Base-by-base conservation (phyloP, 1,139 yeast genomes). In the Pichia sp. region DNA sequence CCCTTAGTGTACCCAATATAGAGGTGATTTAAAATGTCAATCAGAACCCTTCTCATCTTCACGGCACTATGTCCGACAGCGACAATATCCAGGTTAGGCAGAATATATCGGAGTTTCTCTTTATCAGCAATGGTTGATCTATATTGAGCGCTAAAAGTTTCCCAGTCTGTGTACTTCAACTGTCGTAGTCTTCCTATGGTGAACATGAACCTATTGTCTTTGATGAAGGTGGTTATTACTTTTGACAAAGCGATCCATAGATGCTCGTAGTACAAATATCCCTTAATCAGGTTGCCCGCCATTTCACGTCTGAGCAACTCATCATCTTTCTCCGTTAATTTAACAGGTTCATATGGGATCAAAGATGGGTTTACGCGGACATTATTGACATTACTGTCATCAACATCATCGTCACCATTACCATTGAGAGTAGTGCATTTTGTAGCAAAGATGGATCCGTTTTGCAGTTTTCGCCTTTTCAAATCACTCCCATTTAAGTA, bases 231-330 rank as follows among this genome's bases (percentile, higher is more conserved):
- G n/a, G n/a, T n/a, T n/a, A n/a, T n/a, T n/a, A n/a, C n/a, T n/a
- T n/a, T n/a, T n/a, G n/a, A n/a, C n/a, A n/a, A n/a, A n/a, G n/a
- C n/a, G n/a, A n/a, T n/a, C n/a, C n/a, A n/a, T n/a, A n/a, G n/a
- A n/a, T n/a, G n/a, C n/a, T n/a, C n/a, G n/a, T n/a, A n/a, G 20
- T 36, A 39, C 18, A 39, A 39, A 13, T 29, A 37, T 14, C 35
- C 40, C n/a, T 24, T 27, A 7, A 36, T n/a, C 15, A 38, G 42
- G 25, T 39, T 24, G 12, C 30, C 22, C 7, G 31, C 19, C 2
- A 39, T 28, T 20, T 28, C 20, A n/a, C n/a, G 18, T 12, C 24
- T 18, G 7, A 36, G 12, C 11, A 10, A 12, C 16, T 28, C 23
- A 25, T 39, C 40, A 17, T 36, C 40, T 3, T 28, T 20, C 1